Base-by-base conservation (phyloP, 2,329 filamentous ascomycete species). In the Nakataea oryzae region DNA sequence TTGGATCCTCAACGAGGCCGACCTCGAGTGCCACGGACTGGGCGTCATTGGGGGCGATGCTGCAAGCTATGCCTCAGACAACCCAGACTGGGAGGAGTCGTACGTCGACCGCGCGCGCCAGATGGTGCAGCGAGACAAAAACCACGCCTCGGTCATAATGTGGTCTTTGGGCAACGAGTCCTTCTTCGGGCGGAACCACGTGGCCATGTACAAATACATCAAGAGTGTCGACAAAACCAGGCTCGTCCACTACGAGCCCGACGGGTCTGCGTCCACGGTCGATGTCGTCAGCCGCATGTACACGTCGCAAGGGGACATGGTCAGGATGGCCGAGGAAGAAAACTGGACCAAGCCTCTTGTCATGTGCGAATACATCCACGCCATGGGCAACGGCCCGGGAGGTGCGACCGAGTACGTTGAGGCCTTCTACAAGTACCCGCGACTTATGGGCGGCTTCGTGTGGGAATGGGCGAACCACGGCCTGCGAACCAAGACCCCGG, bases 111-210 rank as follows among this genome's bases (percentile, higher is more conserved):
- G 86, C 3, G 84, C 83, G n/a, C 73, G 77, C 34, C 84, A 87
- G 65, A 74, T 89, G 61, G 81, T 89, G 2, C 78, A 81, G 65
- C 78, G 86, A 57, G 85, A 88, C 69, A 86, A 87, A 70, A 82
- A 87, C 61, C 83, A 87, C 64, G 75, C 86, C 1, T 84, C 79
- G n/a, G 77, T 89, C 17, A 81, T 88, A 50, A 79, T 88, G 57
- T 89, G 86, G 86, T 86, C 82, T 54, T 72, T 89, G 0, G 86
- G 86, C 0, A 89, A 89, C 64, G 86, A 89, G 69, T 81, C 85
- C 0, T 88, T 87, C 71, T 88, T 86, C 63, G 86, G 86, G 0
- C 74, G 76, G 8, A 89, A 89, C 65, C 83, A 86, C 64, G 75
- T 75, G 50, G 81, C 82, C 13, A 89, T 89, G 86, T 85, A 85